These are phyloP conservation scores for Pilobolus umbonatus DNA, from an alignment of 192 early-diverging fungal genomes.

Conservation along the genomic window DNA sequence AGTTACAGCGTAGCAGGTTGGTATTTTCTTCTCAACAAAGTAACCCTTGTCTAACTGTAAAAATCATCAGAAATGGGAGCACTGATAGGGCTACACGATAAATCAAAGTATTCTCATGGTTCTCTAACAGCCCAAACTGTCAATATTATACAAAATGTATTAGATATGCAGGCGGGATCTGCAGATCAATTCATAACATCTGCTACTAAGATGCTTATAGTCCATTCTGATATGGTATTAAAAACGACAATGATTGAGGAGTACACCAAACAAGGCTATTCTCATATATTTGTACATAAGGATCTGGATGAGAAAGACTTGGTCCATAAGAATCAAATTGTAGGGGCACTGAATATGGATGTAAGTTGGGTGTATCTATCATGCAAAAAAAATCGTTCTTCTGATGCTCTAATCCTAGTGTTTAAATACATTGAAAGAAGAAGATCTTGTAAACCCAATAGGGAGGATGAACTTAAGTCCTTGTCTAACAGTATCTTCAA, in stretches of 20 bases:
- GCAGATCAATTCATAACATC: constrained; percentile 60
- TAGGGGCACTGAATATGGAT: constrained; percentile 2
- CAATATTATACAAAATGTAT: constrained; percentile 60
- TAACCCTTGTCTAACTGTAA: not conserved
- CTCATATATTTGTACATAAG: constrained; percentile 1
- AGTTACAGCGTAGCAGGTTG: constrained; percentile 66
- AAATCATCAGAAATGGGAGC: constrained; percentile 49
- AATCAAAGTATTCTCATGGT: constrained; percentile 46
- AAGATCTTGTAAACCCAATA: not conserved
- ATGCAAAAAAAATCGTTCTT: not conserved
- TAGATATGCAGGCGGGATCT: constrained; percentile 62
- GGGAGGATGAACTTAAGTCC: constrained; percentile 1
- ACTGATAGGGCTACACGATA: constrained; percentile 56
- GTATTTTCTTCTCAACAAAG: not conserved
- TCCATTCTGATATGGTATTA: constrained; percentile 45
- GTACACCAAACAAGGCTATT: not conserved
- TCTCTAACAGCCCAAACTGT: constrained; percentile 60
- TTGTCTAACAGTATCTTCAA: constrained; percentile 7
- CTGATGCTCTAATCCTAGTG: not conserved
- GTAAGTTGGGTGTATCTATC: not conserved
- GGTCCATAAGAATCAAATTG: not conserved
- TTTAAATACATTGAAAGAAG: not conserved
- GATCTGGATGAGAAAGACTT: not conserved
- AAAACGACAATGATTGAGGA: constrained; percentile 17
- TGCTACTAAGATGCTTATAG: constrained; percentile 52